phyloP scores from a whole-genome alignment of 805 yeast species.

The Starmera pachycereana region DNA sequence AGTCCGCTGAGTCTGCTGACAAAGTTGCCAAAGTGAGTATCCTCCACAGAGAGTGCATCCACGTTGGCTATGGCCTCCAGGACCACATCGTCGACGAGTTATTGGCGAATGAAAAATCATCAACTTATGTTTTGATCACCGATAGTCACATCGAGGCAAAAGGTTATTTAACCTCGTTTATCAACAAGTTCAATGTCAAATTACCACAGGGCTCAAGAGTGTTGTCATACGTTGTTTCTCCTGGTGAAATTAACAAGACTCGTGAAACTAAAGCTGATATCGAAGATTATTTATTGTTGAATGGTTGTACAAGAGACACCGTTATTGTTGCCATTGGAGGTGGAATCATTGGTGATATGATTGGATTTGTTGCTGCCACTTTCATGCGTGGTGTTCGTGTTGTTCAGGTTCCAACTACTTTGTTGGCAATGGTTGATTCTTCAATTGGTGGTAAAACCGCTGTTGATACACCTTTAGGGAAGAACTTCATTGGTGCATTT shows the following conservation, averaged over 20 bases:
- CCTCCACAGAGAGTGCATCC: conserved; percentile 75
- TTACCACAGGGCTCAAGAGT: conserved; percentile 52
- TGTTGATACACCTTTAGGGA: conserved; percentile 91
- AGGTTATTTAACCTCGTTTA: conserved; percentile 45
- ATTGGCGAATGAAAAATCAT: conserved; percentile 53
- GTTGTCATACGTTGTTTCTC: conserved; percentile 66
- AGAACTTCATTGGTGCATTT: conserved; percentile 92
- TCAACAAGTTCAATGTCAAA: conserved; percentile 28
- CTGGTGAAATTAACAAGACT: conserved; percentile 88
- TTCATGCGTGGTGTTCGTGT: conserved; percentile 97
- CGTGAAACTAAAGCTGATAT: conserved; percentile 85
- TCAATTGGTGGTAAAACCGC: conserved; percentile 99
- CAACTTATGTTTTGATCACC: conserved; percentile 87
- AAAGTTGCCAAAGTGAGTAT: conserved; percentile 49
- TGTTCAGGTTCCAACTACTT: conserved; percentile 87
- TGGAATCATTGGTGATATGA: conserved; percentile 98
- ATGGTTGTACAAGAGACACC: conserved; percentile 95
- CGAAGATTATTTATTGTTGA: conserved; percentile 72
- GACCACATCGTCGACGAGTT: conserved; percentile 64
- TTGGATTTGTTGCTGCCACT: conserved; percentile 98
- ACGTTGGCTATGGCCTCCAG: conserved; percentile 79
- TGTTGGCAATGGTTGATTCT: conserved; percentile 95
- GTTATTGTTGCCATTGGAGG: conserved; percentile 94
- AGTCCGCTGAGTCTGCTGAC: conserved; percentile 7
- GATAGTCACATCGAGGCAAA: conserved; percentile 69